phyloP scores from a whole-genome alignment of 495 filamentous ascomycete species.

The Tricharina praecox region DNA sequence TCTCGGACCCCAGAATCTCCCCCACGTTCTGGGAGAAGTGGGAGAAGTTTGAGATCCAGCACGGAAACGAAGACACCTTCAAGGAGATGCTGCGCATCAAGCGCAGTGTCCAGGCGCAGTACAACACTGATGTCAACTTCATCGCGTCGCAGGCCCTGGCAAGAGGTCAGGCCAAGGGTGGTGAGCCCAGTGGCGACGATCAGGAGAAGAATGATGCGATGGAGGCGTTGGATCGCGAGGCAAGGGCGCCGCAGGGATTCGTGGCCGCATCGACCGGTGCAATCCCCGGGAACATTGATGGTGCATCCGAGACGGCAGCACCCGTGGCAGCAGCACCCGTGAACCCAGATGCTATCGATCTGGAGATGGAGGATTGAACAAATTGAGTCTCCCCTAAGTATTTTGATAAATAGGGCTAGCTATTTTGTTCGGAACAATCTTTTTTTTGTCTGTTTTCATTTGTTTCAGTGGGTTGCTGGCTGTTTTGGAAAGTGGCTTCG shows the following conservation, averaged over 20 bases:
- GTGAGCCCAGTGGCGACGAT: conserved; percentile 27
- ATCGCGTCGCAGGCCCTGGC: conserved; percentile 93
- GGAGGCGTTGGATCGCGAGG: conserved; percentile 77
- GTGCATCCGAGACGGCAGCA: conserved; percentile 11
- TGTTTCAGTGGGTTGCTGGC: conserved; percentile 1
- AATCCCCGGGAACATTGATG: conserved; percentile 49
- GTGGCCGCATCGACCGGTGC: conserved; percentile 70
- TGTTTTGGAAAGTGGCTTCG: neutral
- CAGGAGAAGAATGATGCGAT: conserved; percentile 60
- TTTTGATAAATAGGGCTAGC: no score
- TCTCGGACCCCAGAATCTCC: conserved; percentile 84
- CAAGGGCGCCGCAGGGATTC: conserved; percentile 75
- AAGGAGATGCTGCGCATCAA: conserved; percentile 98
- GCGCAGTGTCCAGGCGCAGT: conserved; percentile 90
- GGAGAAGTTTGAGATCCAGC: conserved; percentile 91
- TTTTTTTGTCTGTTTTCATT: neutral
- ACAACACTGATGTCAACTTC: conserved; percentile 97
- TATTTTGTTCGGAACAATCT: no score
- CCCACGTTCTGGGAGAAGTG: conserved; percentile 88
- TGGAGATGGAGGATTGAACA: conserved; percentile 39
- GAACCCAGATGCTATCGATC: conserved; percentile 81
- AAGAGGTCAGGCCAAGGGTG: conserved; percentile 49
- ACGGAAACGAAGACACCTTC: conserved; percentile 98
- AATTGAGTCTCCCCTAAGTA: no score
- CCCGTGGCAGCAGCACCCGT: conserved; percentile 33